These are phyloP conservation scores for Candida odintsovae DNA, from an alignment of 805 yeast genomes.

Conservation along the genomic window DNA sequence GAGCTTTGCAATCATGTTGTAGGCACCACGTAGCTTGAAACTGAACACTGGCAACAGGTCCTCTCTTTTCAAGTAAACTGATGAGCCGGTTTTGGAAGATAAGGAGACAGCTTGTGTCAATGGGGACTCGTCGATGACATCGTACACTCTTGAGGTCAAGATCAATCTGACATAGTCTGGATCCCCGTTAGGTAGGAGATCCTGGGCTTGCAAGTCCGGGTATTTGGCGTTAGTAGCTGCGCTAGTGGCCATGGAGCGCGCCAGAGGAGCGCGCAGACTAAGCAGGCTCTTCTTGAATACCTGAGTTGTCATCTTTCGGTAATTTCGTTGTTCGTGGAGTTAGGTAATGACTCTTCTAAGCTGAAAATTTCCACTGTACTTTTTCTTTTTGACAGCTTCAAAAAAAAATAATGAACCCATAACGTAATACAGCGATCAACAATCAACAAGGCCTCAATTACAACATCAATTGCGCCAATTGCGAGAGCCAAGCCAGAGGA, in stretches of 20 bases:
- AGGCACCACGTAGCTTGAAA: slow-evolving; percentile 95
- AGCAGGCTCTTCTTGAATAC: neutral
- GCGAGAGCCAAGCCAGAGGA: no score
- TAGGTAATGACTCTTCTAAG: neutral
- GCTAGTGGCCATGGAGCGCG: neutral
- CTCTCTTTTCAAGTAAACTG: slow-evolving; percentile 80
- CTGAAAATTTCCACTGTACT: neutral
- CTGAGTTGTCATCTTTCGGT: neutral
- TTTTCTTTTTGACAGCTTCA: neutral
- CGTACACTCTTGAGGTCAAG: slow-evolving; percentile 89
- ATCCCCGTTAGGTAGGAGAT: slow-evolving; percentile 51
- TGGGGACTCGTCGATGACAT: slow-evolving; percentile 89
- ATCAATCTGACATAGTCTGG: slow-evolving; percentile 95
- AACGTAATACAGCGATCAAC: no score
- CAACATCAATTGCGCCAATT: no score
- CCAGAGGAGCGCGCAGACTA: neutral
- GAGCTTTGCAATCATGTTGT: slow-evolving; percentile 91
- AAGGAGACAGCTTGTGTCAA: slow-evolving; percentile 68
- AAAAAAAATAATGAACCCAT: no score
- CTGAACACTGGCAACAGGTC: slow-evolving; percentile 93
- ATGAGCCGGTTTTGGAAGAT: slow-evolving; percentile 69
- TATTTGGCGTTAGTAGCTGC: slow-evolving; percentile 4
- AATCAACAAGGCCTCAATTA: no score
- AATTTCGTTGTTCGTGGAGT: neutral
- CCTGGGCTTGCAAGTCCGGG: slow-evolving; percentile 33